Conservation (phyloP, 768 basidiomycete species). For the Gelatoporia subvermispora region DNA sequence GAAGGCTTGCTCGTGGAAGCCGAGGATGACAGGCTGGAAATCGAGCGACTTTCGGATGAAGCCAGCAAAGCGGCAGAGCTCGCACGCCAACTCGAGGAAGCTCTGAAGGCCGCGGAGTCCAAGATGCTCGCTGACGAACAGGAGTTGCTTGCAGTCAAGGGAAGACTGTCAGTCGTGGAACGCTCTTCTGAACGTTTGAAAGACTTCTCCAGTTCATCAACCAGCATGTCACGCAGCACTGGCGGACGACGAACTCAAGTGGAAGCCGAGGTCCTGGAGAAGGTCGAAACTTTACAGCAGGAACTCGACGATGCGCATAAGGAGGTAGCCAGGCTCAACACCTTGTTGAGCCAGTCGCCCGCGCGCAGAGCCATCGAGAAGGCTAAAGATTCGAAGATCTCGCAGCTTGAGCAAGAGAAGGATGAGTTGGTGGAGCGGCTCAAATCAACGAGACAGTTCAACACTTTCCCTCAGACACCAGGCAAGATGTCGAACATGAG, state of each 20-base stretch:
- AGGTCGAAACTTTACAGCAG: constrained; percentile 57
- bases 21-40: constrained; percentile 43
- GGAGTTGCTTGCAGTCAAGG: constrained; percentile 43
- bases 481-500: constrained; percentile 47
- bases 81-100: constrained; percentile 67
- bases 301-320: constrained; percentile 75
- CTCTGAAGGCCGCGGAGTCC: constrained; percentile 67
- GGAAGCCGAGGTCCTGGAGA: constrained; percentile 32
- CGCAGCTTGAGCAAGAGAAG: constrained; percentile 70
- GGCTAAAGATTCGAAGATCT: constrained; percentile 71
- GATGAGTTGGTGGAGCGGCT: constrained; percentile 73
- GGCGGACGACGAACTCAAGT: constrained; percentile 36
- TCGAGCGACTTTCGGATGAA: constrained; percentile 50
- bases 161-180: constrained; percentile 49
- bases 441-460: constrained; percentile 47
- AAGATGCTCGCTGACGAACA: constrained; percentile 64
- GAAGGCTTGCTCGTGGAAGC: constrained; percentile 39
- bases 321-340: constrained; percentile 69
- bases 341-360: constrained; percentile 65
- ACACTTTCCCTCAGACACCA: constrained; percentile 53
- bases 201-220: constrained; percentile 20
- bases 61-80: constrained; percentile 49
- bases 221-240: constrained; percentile 20
- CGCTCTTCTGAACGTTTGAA: constrained; percentile 39
- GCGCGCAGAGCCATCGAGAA: constrained; percentile 73